These are phyloP conservation scores for Lavandula angustifolia DNA, from an alignment of 257 asterid genomes.

Conservation along the genomic window DNA sequence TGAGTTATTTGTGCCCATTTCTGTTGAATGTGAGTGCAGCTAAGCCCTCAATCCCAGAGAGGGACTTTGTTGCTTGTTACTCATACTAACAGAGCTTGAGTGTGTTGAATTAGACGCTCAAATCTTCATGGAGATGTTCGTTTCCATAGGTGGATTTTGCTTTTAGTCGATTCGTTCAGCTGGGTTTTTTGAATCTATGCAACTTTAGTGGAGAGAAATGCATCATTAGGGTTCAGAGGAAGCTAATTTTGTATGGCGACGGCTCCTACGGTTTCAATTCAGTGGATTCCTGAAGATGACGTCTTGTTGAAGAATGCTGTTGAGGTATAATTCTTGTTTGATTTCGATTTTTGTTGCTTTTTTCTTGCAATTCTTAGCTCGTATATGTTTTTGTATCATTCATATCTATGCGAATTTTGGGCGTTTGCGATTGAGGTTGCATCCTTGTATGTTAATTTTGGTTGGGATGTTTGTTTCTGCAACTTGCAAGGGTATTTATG, in stretches of 20 bases:
- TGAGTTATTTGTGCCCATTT: conserved; percentile 2
- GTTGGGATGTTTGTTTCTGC: conserved; percentile 1
- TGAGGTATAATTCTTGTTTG: conserved; percentile 53
- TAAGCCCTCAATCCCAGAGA: neutral
- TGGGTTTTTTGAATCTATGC: conserved; percentile 26
- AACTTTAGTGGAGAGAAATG: conserved; percentile 15
- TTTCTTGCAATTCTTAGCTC: conserved; percentile 11
- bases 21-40: conserved; percentile 19
- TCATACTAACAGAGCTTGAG: conserved; percentile 12
- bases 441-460: neutral
- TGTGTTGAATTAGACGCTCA: conserved; percentile 15
- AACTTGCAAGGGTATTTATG: conserved; percentile 12
- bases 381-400: neutral
- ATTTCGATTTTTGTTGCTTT: neutral
- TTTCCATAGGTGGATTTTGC: neutral
- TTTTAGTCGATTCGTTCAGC: conserved; percentile 6
- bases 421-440: neutral
- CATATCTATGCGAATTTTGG: neutral
- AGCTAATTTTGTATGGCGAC: conserved; percentile 48
- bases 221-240: conserved; percentile 50
- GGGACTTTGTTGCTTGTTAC: conserved; percentile 11
- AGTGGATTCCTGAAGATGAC: conserved; percentile 89
- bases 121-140: conserved; percentile 13
- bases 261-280: conserved; percentile 42
- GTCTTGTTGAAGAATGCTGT: conserved; percentile 75